Evolutionary conservation across 495 filamentous ascomycete species (phyloP).

Genomic region (Aspergillus olivimuriae): DNA sequence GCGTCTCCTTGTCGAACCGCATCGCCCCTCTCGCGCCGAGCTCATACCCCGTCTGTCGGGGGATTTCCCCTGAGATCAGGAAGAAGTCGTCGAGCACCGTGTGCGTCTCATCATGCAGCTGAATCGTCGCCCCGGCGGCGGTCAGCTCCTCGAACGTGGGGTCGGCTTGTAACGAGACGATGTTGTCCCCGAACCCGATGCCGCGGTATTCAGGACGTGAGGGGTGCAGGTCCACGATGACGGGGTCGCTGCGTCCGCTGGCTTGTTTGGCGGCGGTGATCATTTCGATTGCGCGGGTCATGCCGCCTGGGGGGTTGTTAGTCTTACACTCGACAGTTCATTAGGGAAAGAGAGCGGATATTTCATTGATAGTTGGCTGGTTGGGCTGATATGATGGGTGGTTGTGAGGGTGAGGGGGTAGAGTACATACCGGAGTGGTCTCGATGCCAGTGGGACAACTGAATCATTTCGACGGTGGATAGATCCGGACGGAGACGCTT

Average conservation of each 20-base stretch:
- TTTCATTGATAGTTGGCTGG: too few species aligned
- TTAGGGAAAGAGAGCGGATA: too few species aligned
- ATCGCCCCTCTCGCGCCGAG: conserved; percentile 43
- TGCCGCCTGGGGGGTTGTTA: conserved; percentile 35
- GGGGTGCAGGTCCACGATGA: conserved; percentile 51
- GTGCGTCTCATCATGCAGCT: conserved; percentile 40
- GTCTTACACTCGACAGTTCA: neutral
- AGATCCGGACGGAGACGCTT: conserved; percentile 43
- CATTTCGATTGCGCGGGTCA: conserved; percentile 38
- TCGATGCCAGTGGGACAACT: conserved; percentile 68
- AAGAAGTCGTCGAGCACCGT: conserved; percentile 51
- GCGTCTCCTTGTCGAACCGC: conserved; percentile 36
- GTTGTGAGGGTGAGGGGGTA: neutral
- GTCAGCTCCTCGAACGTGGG: conserved; percentile 49
- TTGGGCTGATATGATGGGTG: too few species aligned
- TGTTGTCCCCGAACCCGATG: conserved; percentile 32
- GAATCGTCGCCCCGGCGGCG: conserved; percentile 38
- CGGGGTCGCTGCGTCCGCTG: conserved; percentile 16
- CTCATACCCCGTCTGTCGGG: conserved; percentile 49
- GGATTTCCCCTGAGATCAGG: conserved; percentile 52
- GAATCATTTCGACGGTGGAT: conserved; percentile 65
- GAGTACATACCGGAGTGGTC: conserved; percentile 45
- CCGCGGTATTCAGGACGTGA: conserved; percentile 50
- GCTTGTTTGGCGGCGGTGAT: conserved; percentile 41
- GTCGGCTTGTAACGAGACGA: conserved; percentile 51